Base-by-base conservation (phyloP, 148 eudicot species). In the Amaranthus cruentus region DNA sequence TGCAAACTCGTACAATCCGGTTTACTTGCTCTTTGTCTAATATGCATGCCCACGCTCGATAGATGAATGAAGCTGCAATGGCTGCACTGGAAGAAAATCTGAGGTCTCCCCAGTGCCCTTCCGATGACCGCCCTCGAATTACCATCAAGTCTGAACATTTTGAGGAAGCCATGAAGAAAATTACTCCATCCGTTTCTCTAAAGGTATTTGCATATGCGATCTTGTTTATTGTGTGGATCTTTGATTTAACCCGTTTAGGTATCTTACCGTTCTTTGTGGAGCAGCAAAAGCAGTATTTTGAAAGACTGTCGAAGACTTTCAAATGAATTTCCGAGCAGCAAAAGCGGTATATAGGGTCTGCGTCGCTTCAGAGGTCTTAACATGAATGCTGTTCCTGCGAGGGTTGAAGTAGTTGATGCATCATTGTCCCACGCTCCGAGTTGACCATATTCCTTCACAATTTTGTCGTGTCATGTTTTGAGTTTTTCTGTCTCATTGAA, bases 21-120 rank as follows among this genome's bases (percentile, higher is more conserved):
- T 56, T 55, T 9, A 38, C 12, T 51, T 21, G 55, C 55, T 57
- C 50, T 54, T 28, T 7, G 44, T 62, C 1, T 67, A 12, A 77
- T 73, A 9, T 70, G 15, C 9, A 5, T 28, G 38, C 38, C 55
- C 55, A 66, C 15, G 66, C 72, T 11, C 68, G 68, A 62, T 76
- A 92, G 97, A 81, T 92, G 83, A 85, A 87, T 72, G 93, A 90
- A 82, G 96, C 98, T 62, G 91, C 88, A 70, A 84, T 88, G 96
- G 80, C 76, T 74, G 93, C 93, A 43, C 76, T 87, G 47, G 77
- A 89, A 68, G 96, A 89, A 46, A 84, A 79, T 57, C 79, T 75
- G 71, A 62, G 69, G 53, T 68, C 62, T n/a, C 65, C 15, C 4
- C 47, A 14, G 5, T 42, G 74, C 21, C 46, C 15, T 48, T 54